These are phyloP conservation scores for Senecio squalidus DNA, from an alignment of 140 eudicot genomes.

Conservation along the genomic window DNA sequence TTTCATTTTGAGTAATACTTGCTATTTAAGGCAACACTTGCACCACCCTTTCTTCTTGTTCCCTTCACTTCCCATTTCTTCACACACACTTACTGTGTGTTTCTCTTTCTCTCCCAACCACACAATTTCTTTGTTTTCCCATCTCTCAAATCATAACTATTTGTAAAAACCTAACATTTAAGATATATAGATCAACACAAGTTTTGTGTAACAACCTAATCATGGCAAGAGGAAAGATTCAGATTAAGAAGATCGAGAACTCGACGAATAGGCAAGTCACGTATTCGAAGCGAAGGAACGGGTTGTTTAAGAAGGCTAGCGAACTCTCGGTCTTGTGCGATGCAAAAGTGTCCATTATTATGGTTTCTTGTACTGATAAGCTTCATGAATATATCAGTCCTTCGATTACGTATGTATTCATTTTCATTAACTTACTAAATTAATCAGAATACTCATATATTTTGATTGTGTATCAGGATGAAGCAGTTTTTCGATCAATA, in stretches of 20 bases:
- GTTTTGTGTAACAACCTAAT: not conserved
- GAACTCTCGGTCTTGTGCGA: conserved; percentile 84
- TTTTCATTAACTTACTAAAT: not conserved
- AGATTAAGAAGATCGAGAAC: conserved; percentile 83
- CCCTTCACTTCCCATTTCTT: conserved; percentile 11
- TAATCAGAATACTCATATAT: no score
- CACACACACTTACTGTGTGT: conserved; percentile 25
- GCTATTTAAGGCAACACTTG: conserved; percentile 27
- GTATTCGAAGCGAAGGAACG: conserved; percentile 69
- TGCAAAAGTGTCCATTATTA: conserved; percentile 76
- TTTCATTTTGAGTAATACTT: conserved; percentile 15
- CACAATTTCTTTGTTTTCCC: conserved; percentile 12
- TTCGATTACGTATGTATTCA: conserved; percentile 32
- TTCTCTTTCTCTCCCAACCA: conserved; percentile 30
- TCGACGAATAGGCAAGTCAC: conserved; percentile 80
- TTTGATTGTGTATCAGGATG: conserved; percentile 37
- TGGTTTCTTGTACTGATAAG: conserved; percentile 71
- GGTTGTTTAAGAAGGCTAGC: conserved; percentile 74
- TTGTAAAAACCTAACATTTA: conserved; percentile 9
- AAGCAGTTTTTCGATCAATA: conserved; percentile 61
- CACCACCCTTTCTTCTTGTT: conserved; percentile 34
- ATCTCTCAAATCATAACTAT: not conserved
- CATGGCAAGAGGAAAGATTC: conserved; percentile 90
- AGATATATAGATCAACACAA: not conserved
- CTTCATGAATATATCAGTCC: conserved; percentile 85